Evolutionary conservation across 2,329 filamentous ascomycete genomes (phyloP).

Genomic region (Pestalotiopsis sp.): DNA sequence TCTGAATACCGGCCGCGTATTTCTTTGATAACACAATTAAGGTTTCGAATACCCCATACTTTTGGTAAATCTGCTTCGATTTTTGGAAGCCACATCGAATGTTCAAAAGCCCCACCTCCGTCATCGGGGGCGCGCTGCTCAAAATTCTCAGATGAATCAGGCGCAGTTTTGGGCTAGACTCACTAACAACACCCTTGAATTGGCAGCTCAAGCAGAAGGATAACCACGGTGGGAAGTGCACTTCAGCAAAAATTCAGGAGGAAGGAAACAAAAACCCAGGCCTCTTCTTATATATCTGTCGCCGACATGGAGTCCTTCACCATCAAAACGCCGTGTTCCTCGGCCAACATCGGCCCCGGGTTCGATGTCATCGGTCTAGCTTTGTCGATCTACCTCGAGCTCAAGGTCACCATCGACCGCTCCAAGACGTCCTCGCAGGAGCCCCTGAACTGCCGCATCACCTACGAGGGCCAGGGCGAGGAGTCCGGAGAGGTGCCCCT

Average conservation of each 20-base stretch:
- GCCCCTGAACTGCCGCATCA: constrained; percentile 84
- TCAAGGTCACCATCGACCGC: constrained; percentile 77
- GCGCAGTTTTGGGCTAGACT: not conserved
- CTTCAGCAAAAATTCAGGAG: not conserved
- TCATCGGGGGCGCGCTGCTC: constrained; percentile 3
- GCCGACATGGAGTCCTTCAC: constrained; percentile 60
- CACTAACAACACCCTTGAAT: not conserved
- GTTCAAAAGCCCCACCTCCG: constrained; percentile 10
- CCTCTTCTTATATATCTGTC: not conserved
- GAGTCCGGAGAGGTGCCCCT: constrained; percentile 75
- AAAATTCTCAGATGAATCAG: constrained; percentile 11
- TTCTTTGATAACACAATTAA: not conserved
- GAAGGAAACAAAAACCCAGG: not conserved
- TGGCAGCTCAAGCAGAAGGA: not conserved
- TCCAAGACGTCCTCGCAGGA: constrained; percentile 54
- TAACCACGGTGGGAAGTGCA: not conserved
- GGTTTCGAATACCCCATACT: not conserved
- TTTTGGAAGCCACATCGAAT: not conserved
- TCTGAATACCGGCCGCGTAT: not conserved
- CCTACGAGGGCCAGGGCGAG: constrained; percentile 83
- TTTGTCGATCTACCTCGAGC: constrained; percentile 89
- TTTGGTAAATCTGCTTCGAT: not conserved
- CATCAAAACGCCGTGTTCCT: constrained; percentile 88
- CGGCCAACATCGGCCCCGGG: constrained; percentile 94
- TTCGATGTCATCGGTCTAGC: constrained; percentile 98